Evolutionary conservation across 164 flowering plant species (phyloP).

Genomic region (Warburgia ugandensis): DNA sequence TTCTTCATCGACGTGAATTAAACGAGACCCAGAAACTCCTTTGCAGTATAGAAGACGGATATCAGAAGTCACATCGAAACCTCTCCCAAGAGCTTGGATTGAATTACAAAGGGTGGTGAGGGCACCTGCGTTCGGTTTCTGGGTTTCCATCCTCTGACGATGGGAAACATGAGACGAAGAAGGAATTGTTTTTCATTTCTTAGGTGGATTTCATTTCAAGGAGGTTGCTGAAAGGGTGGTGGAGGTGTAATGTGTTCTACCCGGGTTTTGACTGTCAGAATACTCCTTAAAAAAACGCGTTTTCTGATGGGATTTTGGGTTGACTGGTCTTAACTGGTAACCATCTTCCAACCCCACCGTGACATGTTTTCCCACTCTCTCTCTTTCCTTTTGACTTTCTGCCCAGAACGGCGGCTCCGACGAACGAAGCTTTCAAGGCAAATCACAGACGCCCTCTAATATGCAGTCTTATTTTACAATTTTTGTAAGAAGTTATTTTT

Average conservation of each 20-base stretch:
- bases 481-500: too few species aligned
- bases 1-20: slow-evolving; percentile 56
- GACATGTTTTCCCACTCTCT: not conserved
- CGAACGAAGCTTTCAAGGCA: too few species aligned
- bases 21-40: slow-evolving; percentile 71
- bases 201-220: slow-evolving; percentile 4
- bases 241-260: too few species aligned
- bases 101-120: slow-evolving; percentile 61
- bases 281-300: slow-evolving; percentile 7
- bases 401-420: too few species aligned
- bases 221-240: too few species aligned
- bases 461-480: too few species aligned
- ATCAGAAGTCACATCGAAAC: slow-evolving; percentile 92
- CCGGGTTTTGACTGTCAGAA: slow-evolving; percentile 12
- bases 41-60: slow-evolving; percentile 89
- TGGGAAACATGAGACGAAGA: not conserved
- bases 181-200: slow-evolving; percentile 5
- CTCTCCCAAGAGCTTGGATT: slow-evolving; percentile 87
- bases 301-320: slow-evolving; percentile 11
- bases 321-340: slow-evolving; percentile 5
- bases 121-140: slow-evolving; percentile 25
- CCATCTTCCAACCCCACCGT: not conserved
- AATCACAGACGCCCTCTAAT: too few species aligned
- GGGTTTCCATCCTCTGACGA: slow-evolving; percentile 7
- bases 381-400: not conserved